Percentiles rank a stretch among this genome's conserved stretches.
These are phyloP conservation scores for Fusarium dimerum DNA, from an alignment of 2,329 filamentous ascomycete species.

Conservation along the genomic window DNA sequence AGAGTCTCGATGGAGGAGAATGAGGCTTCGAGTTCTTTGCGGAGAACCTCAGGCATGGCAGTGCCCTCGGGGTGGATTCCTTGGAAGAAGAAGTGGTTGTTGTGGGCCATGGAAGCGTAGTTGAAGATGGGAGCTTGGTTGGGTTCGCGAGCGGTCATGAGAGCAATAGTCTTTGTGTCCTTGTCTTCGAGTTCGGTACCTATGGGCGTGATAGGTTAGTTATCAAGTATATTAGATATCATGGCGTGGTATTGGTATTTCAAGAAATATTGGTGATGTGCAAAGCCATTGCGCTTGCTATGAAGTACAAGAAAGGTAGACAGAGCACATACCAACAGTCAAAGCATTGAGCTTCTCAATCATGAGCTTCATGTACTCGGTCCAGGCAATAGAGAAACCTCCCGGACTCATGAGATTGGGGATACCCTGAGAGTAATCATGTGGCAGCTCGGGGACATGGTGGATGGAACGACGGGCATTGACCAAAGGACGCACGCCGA, in stretches of 20 bases:
- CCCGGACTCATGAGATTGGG: conserved; percentile 69
- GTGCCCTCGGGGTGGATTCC: conserved; percentile 46
- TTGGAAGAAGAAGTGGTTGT: conserved; percentile 83
- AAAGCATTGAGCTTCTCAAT: conserved; percentile 75
- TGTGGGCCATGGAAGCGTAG: conserved; percentile 93
- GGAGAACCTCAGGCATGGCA: conserved; percentile 58
- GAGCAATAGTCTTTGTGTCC: conserved; percentile 66
- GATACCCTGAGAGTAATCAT: conserved; percentile 55
- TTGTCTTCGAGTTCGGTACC: conserved; percentile 65
- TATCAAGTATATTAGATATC: too few species aligned
- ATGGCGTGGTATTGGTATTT: conserved; percentile 6
- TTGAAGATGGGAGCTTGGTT: conserved; percentile 83
- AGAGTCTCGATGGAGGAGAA: conserved; percentile 87
- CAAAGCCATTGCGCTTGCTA: neutral
- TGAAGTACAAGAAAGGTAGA: neutral
- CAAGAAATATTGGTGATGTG: conserved; percentile 1
- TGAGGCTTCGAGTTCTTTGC: conserved; percentile 61
- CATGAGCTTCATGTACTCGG: conserved; percentile 74
- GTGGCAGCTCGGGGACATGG: conserved; percentile 46
- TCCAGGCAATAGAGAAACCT: conserved; percentile 78
- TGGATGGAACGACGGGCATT: conserved; percentile 46
- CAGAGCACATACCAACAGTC: conserved; percentile 62
- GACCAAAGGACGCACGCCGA: conserved; percentile 37
- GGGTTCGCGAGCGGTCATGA: conserved; percentile 78
- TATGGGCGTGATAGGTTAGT: conserved; percentile 33